Evolutionary conservation across 73 alveolate species (phyloP).

Genomic region (Tetrahymena borealis): DNA sequence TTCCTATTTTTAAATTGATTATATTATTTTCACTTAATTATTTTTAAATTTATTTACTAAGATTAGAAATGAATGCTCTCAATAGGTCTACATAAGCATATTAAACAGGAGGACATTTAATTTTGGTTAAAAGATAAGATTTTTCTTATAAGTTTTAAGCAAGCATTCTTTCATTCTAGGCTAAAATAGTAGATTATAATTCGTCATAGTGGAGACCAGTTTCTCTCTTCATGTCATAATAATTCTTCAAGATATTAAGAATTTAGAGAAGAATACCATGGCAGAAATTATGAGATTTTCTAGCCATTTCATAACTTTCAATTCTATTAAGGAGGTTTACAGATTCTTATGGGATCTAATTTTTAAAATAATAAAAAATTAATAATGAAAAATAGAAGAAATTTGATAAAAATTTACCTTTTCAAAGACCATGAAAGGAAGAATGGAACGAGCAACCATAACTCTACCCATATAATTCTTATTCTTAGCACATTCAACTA

Average conservation of each 20-base stretch:
- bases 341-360: not conserved
- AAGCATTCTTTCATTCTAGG: not conserved
- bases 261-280: not conserved
- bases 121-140: not conserved
- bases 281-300: not conserved
- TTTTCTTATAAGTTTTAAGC: not conserved
- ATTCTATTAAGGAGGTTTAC: not conserved
- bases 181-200: not conserved
- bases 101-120: not conserved
- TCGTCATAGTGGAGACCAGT: not conserved
- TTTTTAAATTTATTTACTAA: not conserved
- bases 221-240: not conserved
- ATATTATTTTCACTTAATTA: not conserved
- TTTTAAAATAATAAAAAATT: not conserved
- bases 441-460: slow-evolving; percentile 13
- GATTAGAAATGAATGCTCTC: not conserved
- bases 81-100: not conserved
- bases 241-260: not conserved
- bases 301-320: not conserved
- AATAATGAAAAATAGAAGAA: not conserved
- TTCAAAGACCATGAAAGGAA: slow-evolving; percentile 5
- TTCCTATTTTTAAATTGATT: not conserved
- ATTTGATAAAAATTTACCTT: not conserved
- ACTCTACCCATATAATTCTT: slow-evolving; percentile 41
- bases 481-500: slow-evolving; percentile 26